A percentile compares a stretch with the other conserved stretches of the same genome.
These are phyloP conservation scores for Lobosporangium transversale DNA, from an alignment of 192 early-diverging fungal species.

Conservation along the genomic window DNA sequence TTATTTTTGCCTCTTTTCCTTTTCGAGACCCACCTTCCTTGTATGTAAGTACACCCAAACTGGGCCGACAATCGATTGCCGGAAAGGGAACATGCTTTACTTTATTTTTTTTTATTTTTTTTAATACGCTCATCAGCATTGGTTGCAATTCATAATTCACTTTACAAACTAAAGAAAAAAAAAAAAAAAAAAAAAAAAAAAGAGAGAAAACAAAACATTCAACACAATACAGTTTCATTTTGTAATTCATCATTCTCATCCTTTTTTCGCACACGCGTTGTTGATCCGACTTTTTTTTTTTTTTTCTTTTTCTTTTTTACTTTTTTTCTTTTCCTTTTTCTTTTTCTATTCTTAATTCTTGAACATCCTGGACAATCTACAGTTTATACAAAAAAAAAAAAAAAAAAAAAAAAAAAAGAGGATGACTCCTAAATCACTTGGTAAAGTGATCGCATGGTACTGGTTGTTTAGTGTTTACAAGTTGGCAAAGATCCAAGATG, in stretches of 20 bases:
- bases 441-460: too few relatives aligned
- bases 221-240: too few relatives aligned
- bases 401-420: too few relatives aligned
- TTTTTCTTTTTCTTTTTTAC: too few relatives aligned
- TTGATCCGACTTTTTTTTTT: neutral
- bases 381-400: too few relatives aligned
- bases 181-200: neutral
- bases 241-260: neutral
- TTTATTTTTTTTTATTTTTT: neutral
- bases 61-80: constrained; percentile 26
- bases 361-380: too few relatives aligned
- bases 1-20: constrained; percentile 6
- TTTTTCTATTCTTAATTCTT: neutral
- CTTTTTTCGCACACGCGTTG: too few relatives aligned
- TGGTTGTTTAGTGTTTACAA: too few relatives aligned
- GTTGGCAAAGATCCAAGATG: too few relatives aligned
- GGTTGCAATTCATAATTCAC: neutral
- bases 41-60: constrained; percentile 14
- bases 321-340: neutral
- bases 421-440: too few relatives aligned
- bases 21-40: neutral
- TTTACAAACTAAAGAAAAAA: neutral
- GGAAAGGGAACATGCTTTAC: constrained; percentile 12
- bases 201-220: too few relatives aligned
- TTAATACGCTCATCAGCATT: neutral